Percentiles rank a stretch among this genome's conserved stretches.
phyloP scores from a whole-genome alignment of 1,284 basidiomycete genomes.

The Microbotryomycetes sp. region DNA sequence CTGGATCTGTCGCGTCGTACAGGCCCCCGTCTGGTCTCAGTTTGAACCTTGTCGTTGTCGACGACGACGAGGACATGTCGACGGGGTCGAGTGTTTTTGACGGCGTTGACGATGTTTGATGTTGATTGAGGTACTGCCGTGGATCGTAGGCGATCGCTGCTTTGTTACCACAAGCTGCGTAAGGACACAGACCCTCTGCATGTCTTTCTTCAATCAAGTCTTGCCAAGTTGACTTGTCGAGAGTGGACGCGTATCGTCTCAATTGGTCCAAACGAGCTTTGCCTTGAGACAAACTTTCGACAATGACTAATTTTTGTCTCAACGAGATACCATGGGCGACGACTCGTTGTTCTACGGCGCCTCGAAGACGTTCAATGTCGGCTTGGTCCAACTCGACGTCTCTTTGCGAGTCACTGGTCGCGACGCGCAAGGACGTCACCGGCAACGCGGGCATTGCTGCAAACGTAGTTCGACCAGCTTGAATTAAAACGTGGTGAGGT shows the following conservation, averaged over 20 bases:
- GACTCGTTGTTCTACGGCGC: not conserved
- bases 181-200: slow-evolving; percentile 12
- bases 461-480: no score
- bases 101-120: no score
- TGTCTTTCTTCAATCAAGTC: slow-evolving; percentile 25
- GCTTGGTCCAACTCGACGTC: not conserved
- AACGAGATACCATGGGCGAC: not conserved
- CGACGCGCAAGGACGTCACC: not conserved
- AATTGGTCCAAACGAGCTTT: not conserved
- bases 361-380: not conserved
- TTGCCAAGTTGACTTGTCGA: slow-evolving; percentile 5
- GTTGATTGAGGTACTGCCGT: not conserved
- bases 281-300: not conserved
- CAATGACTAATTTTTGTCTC: not conserved
- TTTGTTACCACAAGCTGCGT: slow-evolving; percentile 8
- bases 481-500: no score
- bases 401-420: not conserved
- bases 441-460: not conserved
- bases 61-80: not conserved
- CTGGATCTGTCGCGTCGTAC: not conserved
- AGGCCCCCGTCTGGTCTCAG: not conserved
- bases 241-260: not conserved
- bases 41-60: not conserved
- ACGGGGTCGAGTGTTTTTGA: not conserved
- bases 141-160: slow-evolving; percentile 9